Conservation (phyloP, 2,329 filamentous ascomycete genomes). For the Paecilomyces fulvus region DNA sequence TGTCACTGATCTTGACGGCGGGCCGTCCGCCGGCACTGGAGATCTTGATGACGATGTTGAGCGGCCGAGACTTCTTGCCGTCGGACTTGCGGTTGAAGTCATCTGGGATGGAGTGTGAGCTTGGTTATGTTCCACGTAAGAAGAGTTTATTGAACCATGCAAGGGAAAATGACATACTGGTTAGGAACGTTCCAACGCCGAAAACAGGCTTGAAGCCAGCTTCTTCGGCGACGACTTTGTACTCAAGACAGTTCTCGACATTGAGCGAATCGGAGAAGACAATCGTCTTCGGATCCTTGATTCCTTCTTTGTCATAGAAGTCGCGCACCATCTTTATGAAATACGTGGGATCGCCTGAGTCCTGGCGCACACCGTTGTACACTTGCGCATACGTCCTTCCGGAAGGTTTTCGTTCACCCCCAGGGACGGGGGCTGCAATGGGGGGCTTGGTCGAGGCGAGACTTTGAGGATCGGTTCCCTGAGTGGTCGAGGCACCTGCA, state of each 20-base stretch:
- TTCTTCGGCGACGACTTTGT: conserved; percentile 73
- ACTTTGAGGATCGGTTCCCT: conserved; percentile 27
- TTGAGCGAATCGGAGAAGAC: conserved; percentile 96
- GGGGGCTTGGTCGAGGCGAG: conserved; percentile 34
- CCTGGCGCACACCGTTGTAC: conserved; percentile 78
- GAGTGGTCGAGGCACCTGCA: conserved; percentile 37
- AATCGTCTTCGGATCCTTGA: conserved; percentile 74
- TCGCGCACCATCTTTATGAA: conserved; percentile 71
- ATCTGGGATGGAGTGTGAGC: conserved; percentile 38
- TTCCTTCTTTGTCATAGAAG: conserved; percentile 69
- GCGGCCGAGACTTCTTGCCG: conserved; percentile 73
- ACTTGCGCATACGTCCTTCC: conserved; percentile 66
- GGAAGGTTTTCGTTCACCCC: conserved; percentile 29
- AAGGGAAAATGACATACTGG: conserved; percentile 45
- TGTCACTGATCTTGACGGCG: conserved; percentile 90
- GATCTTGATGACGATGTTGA: conserved; percentile 98
- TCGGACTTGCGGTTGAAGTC: conserved; percentile 70
- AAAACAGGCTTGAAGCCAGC: conserved; percentile 79
- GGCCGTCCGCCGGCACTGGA: conserved; percentile 71
- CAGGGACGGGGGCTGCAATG: conserved; percentile 35
- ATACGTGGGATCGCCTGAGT: conserved; percentile 74
- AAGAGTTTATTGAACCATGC: too few species aligned
- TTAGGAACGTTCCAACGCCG: conserved; percentile 91
- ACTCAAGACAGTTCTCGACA: conserved; percentile 81
- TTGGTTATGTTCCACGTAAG: not conserved